Conservation (phyloP, 805 yeast genomes). For the Metschnikowia orientalis region DNA sequence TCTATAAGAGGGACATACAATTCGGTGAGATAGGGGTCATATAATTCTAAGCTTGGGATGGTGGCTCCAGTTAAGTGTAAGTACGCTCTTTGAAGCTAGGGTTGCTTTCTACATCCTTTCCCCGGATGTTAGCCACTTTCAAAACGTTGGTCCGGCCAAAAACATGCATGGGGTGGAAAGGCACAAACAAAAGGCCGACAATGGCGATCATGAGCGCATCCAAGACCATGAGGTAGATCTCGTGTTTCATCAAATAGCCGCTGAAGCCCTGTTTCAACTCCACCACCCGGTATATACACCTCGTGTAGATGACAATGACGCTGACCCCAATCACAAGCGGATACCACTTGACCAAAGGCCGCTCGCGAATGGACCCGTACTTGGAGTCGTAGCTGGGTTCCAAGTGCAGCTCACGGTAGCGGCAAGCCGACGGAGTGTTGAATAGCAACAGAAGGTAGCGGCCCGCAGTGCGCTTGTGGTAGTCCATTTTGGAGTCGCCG, state of each 20-base stretch:
- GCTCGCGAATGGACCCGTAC: constrained; percentile 21
- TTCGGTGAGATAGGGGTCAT: too few species aligned
- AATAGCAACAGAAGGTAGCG: constrained; percentile 16
- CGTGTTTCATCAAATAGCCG: constrained; percentile 35
- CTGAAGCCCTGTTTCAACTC: constrained; percentile 37
- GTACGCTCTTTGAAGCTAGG: too few species aligned
- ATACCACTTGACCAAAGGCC: constrained; percentile 27
- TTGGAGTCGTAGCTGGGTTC: constrained; percentile 29
- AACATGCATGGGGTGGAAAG: constrained; percentile 38
- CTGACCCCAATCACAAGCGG: constrained; percentile 34
- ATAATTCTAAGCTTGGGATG: too few species aligned
- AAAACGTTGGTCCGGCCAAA: constrained; percentile 25
- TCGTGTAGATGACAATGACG: constrained; percentile 30
- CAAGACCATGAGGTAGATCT: constrained; percentile 34
- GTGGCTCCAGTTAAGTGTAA: too few species aligned
- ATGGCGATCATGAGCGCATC: constrained; percentile 38
- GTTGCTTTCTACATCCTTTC: too few species aligned
- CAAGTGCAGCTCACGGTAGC: constrained; percentile 22
- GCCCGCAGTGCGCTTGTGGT: constrained; percentile 14
- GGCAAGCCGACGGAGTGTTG: constrained; percentile 22
- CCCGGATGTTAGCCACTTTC: constrained; percentile 11
- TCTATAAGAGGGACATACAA: too few species aligned
- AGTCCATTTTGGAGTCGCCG: constrained; percentile 19
- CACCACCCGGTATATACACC: constrained; percentile 37
- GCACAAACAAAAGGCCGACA: constrained; percentile 32